Evolutionary conservation across 1,284 basidiomycete genomes (phyloP), one percentile per base, ranked within the genome.

Genomic region (Ustilago sp.): DNA sequence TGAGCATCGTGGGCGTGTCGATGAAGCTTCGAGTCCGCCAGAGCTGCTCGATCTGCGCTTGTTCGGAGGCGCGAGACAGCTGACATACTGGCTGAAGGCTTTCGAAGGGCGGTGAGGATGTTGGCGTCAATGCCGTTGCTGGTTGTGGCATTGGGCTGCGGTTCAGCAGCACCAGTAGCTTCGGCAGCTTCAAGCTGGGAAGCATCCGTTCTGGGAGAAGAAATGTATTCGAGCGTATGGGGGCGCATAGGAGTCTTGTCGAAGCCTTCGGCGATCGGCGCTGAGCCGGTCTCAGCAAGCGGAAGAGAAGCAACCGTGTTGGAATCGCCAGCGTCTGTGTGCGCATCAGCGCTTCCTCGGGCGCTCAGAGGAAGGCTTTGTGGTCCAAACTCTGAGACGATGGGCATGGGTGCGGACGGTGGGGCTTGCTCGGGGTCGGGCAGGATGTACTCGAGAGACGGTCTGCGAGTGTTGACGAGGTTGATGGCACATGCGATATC

Each of bases 51-150:
- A 23, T 36, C 48, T 36, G 39, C 58, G 68, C 34, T 55, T 8
- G 53, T 58, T 15, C 57, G 17, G 36, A 59, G 35, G 6, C 65
- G 65, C 15, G 64, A 55, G 1, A 70, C 64, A 31, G 73, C 53
- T n/a, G 73, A 71, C 73, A 75, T 75, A 64, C 73, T 75, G 8
- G 51, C 64, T 4, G 73, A 71, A 52, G 73, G 67, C 36, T 58
- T 43, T 9, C 73, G 23, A 32, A 75, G 73, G 11, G 68, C 61
- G 15, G 53, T 54, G n/a, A 75, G 50, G 39, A 75, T 38, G 59
- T 68, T 63, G 31, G 66, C 50, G 47, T 68, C 66, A 38, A 68
- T 64, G 23, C 36, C 48, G 45, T 51, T 52, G 59, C 59, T 56
- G 13, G 59, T 32, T 1, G 38, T 48, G 11, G 48, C 56, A 41